Evolutionary conservation across 495 filamentous ascomycete genomes (phyloP), one percentile per base, ranked within the genome.

Genomic region (Podospora bellae-mahoneyi): DNA sequence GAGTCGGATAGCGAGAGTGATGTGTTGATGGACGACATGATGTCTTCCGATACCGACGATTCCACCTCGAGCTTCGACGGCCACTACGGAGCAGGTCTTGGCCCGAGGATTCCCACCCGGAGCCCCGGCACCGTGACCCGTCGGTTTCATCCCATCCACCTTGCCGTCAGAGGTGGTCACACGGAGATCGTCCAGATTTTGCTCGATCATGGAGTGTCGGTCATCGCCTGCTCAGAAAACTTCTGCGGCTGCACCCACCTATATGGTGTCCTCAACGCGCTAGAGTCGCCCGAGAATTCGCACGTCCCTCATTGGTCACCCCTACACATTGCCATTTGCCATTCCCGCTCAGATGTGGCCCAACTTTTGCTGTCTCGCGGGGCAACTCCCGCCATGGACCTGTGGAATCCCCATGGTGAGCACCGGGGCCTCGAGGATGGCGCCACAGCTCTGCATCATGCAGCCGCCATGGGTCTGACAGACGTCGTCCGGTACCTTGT

Each of bases 251-350:
- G 80, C 64, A 57, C 61, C 1, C 66, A 55, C 9, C 64, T 70
- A 18, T 66, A 71, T 57, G 76, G 76, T 0, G 64, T 75, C 10
- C 28, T 77, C 60, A 77, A 74, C 63, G 68, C 69, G 1, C 57
- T 69, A 10, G 74, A 76, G 60, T 19, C 32, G 32, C 70, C 71
- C 15, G 15, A 69, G 60, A 26, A 28, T 1, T n/a, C 62, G 1
- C 9, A 16, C 48, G 61, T 53, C 0, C 74, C 74, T 4, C 19
- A 66, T 0, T 82, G 78, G 79, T 71, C 70, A 18, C 72, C 80
- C 13, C 72, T 82, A 10, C 80, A 82, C 68, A 66, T 71, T 27
- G 73, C 80, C 27, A 75, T 82, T 48, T 82, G 80, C 66, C 74
- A 77, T 30, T 62, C 68, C 13, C 72, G 71, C 56, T 58, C 73